These are phyloP conservation scores for Phaeophleospora eucalypticola DNA, from an alignment of 2,329 filamentous ascomycete genomes.

Conservation along the genomic window DNA sequence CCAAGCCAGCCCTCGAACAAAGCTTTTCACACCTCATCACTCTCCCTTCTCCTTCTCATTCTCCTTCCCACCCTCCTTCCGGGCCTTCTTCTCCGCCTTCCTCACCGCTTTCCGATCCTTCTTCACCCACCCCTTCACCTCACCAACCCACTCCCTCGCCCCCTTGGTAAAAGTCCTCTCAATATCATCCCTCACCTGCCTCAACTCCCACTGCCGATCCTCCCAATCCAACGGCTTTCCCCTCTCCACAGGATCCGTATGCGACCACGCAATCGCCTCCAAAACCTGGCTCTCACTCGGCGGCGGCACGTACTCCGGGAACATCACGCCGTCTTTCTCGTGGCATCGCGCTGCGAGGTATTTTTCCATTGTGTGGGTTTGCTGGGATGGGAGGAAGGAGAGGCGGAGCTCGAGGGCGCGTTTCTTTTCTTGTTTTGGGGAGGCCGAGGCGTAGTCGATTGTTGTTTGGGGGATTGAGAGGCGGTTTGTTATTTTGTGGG, in stretches of 20 bases:
- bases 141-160: conserved; percentile 1
- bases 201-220: conserved; percentile 6
- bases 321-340: conserved; percentile 34
- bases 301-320: conserved; percentile 28
- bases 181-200: conserved; percentile 4
- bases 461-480: conserved; percentile 19
- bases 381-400: conserved; percentile 34
- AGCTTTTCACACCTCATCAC: background rate
- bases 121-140: conserved; percentile 1
- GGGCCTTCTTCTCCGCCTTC: conserved; percentile 3
- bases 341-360: conserved; percentile 41
- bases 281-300: conserved; percentile 40
- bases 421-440: conserved; percentile 10
- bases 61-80: background rate
- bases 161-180: conserved; percentile 3
- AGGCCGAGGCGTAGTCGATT: background rate
- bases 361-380: conserved; percentile 35
- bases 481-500: conserved; percentile 38
- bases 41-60: background rate
- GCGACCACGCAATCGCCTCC: conserved; percentile 33
- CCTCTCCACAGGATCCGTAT: background rate
- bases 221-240: conserved; percentile 1
- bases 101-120: background rate
- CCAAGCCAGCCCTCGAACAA: background rate
- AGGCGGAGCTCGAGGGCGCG: conserved; percentile 35